Evolutionary conservation across 352 stramenopile species (phyloP), one percentile per base, ranked within the genome.

Genomic region (Peronospora belbahrii): DNA sequence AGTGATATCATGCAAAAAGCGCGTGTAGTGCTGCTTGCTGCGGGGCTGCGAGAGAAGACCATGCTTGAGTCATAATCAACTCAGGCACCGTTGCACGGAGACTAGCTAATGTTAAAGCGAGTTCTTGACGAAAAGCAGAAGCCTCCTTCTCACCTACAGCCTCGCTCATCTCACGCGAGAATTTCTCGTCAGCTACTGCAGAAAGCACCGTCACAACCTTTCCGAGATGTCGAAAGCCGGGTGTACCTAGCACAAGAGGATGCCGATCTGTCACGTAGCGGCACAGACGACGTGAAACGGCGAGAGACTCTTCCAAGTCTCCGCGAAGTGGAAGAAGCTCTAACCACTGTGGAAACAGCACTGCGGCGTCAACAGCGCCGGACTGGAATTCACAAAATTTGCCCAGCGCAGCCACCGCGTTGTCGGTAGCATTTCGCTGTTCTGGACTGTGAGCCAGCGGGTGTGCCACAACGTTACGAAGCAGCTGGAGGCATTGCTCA

Each of bases 351-450:
- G 75, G 65, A 45, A 89, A 87, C 14, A 92, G 39, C 24, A 54
- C 62, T 0, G 58, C 52, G 0, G 72, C 59, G 37, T 77, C 70
- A 9, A 90, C 56, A 6, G 56, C 68, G 3, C 18, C 50, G 1
- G 65, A 35, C 28, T 91, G 77, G 45, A 78, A 64, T 54, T 88
- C 80, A 15, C 74, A 85, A 28, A 91, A 67, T 20, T 88, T 72
- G 1, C 80, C 77, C 4, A 91, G 62, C 5, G 81, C 74, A 18
- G 78, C 80, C 24, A 89, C 74, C 9, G 74, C 81, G 37, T 93
- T 93, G 56, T 93, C 78, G 0, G 68, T 87, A 1, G 78, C 81
- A 44, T 88, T 93, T n/a, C 70, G 42, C 47, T 80, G 74, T 23
- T 63, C 57, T 2, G 63, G 31, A 34, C 38, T 66, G 22, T 74